These are phyloP conservation scores for Endogone sp. DNA, from an alignment of 192 early-diverging fungal genomes.

Conservation along the genomic window DNA sequence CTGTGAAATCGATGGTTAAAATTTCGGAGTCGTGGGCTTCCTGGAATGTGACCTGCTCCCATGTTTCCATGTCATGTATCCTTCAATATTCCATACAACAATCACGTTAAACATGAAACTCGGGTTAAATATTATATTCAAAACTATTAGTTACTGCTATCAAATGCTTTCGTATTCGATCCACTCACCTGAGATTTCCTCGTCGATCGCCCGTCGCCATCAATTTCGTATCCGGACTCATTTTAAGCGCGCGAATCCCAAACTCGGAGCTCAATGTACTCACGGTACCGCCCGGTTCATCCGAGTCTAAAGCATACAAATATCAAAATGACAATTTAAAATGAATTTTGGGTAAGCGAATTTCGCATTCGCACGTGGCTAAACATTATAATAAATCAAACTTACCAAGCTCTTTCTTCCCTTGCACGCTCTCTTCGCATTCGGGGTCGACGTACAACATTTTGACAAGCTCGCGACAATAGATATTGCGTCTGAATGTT, in stretches of 20 bases:
- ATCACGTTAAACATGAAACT: too few species aligned
- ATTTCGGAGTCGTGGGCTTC: constrained; percentile 82
- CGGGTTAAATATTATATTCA: neutral
- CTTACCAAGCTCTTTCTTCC: constrained; percentile 18
- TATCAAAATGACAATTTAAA: too few species aligned
- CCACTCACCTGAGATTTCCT: constrained; percentile 50
- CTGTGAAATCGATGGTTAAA: constrained; percentile 69
- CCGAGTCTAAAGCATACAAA: too few species aligned
- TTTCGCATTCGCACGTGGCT: too few species aligned
- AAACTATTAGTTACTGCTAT: too few species aligned
- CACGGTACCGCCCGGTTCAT: neutral
- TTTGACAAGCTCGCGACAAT: constrained; percentile 54
- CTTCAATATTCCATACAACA: constrained; percentile 22
- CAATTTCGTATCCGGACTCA: constrained; percentile 58
- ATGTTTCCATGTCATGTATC: constrained; percentile 55
- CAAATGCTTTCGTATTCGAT: constrained; percentile 33
- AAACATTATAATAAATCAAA: too few species aligned
- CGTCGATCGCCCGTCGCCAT: constrained; percentile 70
- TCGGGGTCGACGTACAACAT: constrained; percentile 54
- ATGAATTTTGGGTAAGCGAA: too few species aligned
- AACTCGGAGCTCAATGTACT: constrained; percentile 42
- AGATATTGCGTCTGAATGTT: constrained; percentile 42
- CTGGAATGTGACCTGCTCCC: constrained; percentile 56
- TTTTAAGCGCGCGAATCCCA: constrained; percentile 63
- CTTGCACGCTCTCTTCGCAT: constrained; percentile 30